phyloP scores from a whole-genome alignment of 768 basidiomycete species.

The Saitozyma sp. region DNA sequence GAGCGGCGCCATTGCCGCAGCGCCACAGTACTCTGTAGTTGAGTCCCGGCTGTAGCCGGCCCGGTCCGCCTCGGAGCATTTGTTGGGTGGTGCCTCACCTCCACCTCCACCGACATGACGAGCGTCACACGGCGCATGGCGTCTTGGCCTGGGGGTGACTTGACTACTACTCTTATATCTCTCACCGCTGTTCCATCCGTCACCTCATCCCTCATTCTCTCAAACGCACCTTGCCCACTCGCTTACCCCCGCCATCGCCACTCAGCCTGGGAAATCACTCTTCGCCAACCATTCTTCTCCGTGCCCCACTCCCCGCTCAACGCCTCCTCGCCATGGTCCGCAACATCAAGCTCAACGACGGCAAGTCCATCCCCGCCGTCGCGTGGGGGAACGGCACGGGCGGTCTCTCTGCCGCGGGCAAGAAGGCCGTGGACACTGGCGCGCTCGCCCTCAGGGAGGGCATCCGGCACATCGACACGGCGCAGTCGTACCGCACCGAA shows the following conservation, averaged over 20 bases:
- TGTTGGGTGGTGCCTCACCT: neutral
- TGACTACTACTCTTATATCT: neutral
- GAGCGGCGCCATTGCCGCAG: no score
- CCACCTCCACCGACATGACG: neutral
- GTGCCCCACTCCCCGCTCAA: neutral
- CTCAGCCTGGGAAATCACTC: neutral
- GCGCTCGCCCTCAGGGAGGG: conserved; percentile 38
- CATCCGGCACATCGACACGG: conserved; percentile 44
- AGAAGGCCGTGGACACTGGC: conserved; percentile 21
- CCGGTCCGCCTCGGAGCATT: neutral
- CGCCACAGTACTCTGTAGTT: no score
- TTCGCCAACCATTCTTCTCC: neutral
- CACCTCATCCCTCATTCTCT: neutral
- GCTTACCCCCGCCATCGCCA: neutral
- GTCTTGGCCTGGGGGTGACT: neutral
- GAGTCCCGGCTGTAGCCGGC: no score
- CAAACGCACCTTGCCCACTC: neutral
- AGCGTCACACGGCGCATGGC: neutral
- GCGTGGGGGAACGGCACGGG: conserved; percentile 45
- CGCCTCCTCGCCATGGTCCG: conserved; percentile 17
- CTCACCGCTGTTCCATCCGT: neutral
- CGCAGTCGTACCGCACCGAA: conserved; percentile 46
- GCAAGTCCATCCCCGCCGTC: conserved; percentile 41
- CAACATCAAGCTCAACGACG: conserved; percentile 41
- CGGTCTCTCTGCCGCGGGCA: conserved; percentile 12